A percentile compares a stretch with the other conserved stretches of the same genome.
Evolutionary conservation across 2,329 filamentous ascomycete species (phyloP).

Genomic region (Colletotrichum noveboracense): DNA sequence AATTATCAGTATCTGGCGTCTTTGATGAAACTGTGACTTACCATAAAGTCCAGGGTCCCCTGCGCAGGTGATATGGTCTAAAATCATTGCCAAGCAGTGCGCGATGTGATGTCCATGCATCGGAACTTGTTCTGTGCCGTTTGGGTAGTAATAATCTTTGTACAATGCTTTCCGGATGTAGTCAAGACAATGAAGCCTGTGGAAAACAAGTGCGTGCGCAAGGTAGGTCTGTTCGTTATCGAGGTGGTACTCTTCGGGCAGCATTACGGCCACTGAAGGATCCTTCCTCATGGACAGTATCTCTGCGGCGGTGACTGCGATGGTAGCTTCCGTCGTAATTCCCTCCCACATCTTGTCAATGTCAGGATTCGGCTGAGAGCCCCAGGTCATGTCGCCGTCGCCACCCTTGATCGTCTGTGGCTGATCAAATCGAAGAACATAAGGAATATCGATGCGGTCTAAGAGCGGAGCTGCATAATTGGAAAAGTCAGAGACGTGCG

Average conservation of each 20-base stretch:
- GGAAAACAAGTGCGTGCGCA: neutral
- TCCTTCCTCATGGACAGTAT: neutral
- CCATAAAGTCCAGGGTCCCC: constrained; percentile 3
- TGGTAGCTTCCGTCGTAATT: neutral
- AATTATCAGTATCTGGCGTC: neutral
- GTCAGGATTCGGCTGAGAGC: neutral
- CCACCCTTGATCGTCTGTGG: neutral
- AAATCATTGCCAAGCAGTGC: constrained; percentile 1
- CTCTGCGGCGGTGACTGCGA: neutral
- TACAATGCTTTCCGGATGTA: constrained; percentile 6
- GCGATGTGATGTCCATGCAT: constrained; percentile 1
- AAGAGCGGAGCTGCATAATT: neutral
- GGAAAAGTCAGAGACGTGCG: neutral
- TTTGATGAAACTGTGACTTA: neutral
- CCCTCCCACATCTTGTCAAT: constrained; percentile 6
- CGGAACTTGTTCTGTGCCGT: neutral
- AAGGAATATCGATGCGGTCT: neutral
- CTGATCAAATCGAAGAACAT: neutral
- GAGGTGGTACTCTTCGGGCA: neutral
- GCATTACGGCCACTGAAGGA: neutral
- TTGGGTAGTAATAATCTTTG: constrained; percentile 5
- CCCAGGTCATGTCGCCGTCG: neutral
- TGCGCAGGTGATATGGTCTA: neutral
- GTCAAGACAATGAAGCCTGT: neutral
- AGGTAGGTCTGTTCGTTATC: neutral